Base-by-base conservation (phyloP, 179 eudicot genomes). In the Silene vulgaris region DNA sequence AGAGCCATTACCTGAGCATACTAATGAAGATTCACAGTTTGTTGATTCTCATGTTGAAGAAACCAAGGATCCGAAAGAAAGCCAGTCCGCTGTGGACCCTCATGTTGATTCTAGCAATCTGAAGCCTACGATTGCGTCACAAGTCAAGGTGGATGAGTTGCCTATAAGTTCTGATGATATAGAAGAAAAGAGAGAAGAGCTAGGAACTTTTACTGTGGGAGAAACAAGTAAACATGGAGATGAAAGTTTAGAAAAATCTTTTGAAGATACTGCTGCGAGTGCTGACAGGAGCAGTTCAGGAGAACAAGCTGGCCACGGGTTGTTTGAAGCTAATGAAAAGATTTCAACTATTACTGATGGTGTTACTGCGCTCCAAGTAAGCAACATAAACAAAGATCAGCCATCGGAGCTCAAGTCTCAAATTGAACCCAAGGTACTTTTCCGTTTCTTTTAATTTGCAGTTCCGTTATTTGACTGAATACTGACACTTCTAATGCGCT, bases 351-450 rank as follows among this genome's bases (percentile, higher is more conserved):
- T 26, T 70, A 64, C 77, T 17, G 71, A 83, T 77, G 88, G 14
- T 37, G 79, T 64, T 74, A 54, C 81, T 59, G 76, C 65, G 69
- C 17, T 82, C 40, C 85, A 74, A 56, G 87, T 76, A 77, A 82
- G 60, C 81, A 80, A 71, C 60, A 32, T 11, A 13, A 76, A 79
- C 26, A 66, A 83, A 54, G 75, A 80, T 72, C 75, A 71, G 1
- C 65, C 75, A 17, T 77, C 29, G 52, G 87, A 83, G 40, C 66
- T 74, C 71, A 82, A 75, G 43, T 72, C 80, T 73, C 81, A 78
- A 74, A 81, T 80, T 75, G 76, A 71, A 54, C 65, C 77, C 75
- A 79, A 80, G 97, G 99, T 95, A 81, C 61, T 45, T 67, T 45
- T 74, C 5, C 56, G 45, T 29, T 16, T 64, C 72, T 54, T 32